Evolutionary conservation across 2,329 filamentous ascomycete genomes (phyloP), one percentile per base, ranked within the genome.

Genomic region (Aulographum hederae): DNA sequence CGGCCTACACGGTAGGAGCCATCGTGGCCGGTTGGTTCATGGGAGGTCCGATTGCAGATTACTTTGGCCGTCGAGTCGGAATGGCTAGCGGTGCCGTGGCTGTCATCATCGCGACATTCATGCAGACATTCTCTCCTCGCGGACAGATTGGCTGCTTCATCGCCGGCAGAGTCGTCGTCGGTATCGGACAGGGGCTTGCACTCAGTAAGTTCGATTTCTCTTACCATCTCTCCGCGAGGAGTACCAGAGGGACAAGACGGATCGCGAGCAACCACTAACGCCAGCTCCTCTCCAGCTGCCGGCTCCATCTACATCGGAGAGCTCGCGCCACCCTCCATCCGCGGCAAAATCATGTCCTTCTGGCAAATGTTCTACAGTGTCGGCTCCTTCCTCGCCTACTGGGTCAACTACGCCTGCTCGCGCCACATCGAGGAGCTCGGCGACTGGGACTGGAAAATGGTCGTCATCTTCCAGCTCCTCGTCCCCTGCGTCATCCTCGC

Each of bases 231-330:
- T 12, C 32, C 18, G 21, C 25, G 23, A 32, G 17, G 28, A 27
- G 23, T 13, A 11, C 10, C 4, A 18, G 3, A 6, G 15, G 10
- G 18, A 10, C 16, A 14, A 26, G 4, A 28, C 12, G 10, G 23
- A 38, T 43, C 32, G n/a, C n/a, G n/a, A n/a, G n/a, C n/a, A n/a
- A n/a, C n/a, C n/a, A n/a, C n/a, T n/a, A n/a, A n/a, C n/a, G n/a
- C n/a, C n/a, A n/a, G n/a, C 41, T 32, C 4, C 8, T 25, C 2
- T 15, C 11, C 29, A 70, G 68, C 73, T 19, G 63, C 74, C 32
- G 73, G 73, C 2, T 71, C 73, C 6, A 72, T 78, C 32, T 79
- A 79, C 50, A 79, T 79, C 37, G 71, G 73, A 37, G 74, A 79
- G 47, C 54, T 78, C 29, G 62, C 71, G 0, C 72, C 73, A 0